Evolutionary conservation across 2,329 filamentous ascomycete species (phyloP), one percentile per base, ranked within the genome.

Genomic region (Ophiocordyceps camponoti-floridani): DNA sequence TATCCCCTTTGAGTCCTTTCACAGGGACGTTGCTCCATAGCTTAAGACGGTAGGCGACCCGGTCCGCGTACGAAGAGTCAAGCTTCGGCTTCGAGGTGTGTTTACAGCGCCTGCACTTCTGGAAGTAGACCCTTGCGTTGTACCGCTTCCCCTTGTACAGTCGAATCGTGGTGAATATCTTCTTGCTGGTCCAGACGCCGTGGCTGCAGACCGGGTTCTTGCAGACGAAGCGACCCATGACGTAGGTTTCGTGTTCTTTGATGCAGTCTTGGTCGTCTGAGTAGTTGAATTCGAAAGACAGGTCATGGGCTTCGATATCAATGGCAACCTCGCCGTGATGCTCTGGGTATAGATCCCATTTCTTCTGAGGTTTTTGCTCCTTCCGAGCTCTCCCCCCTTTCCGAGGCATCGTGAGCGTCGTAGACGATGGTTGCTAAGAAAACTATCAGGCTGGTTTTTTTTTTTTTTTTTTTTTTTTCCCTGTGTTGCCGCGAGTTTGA

Each of bases 101-200:
- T 0, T 58, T 49, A 50, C 58, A 66, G 2, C 6, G 2, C 7
- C 44, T 50, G 53, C 63, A 67, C 1, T 54, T 55, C 45, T 66
- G 63, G 38, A 60, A 53, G 46, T 58, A 66, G 0, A 66, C 58
- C 2, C 53, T 40, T 0, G 54, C 62, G 43, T 64, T 62, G 50
- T 66, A 66, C 4, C 50, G 47, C 5, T 52, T 42, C 0, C 37
- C 41, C 0, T 23, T 26, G 40, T 61, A 66, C 33, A 51, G 45
- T 9, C 58, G 54, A 16, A 66, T 65, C 0, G 49, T 51, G 13
- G 62, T 57, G 7, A 57, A 48, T 14, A 66, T 57, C 28, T 37
- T 49, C 46, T 50, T 57, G 54, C 62, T 66, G 2, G 42, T 40
- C 63, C 62, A 64, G 19, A 26, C 26, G 0, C 27, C 23, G 0